These are phyloP conservation scores for Wickerhamomyces sydowiorum DNA, from an alignment of 805 yeast species.

Conservation along the genomic window DNA sequence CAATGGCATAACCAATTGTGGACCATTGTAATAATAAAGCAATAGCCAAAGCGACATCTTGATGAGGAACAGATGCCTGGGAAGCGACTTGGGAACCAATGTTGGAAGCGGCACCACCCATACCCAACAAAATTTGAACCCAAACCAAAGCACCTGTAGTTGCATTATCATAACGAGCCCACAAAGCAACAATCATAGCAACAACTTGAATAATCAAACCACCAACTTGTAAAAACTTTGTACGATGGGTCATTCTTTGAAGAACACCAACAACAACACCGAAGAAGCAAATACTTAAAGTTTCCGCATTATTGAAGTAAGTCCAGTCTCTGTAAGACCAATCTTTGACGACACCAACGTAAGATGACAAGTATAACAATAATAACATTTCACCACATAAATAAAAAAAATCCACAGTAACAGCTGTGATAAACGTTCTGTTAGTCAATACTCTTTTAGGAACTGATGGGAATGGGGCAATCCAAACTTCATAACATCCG, in stretches of 20 bases:
- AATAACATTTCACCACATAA: slow-evolving; percentile 25
- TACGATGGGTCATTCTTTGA: slow-evolving; percentile 29
- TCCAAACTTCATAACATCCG: slow-evolving; percentile 29
- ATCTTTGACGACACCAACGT: slow-evolving; percentile 26
- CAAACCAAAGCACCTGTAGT: slow-evolving; percentile 22
- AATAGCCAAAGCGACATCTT: slow-evolving; percentile 34
- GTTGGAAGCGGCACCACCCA: slow-evolving; percentile 34
- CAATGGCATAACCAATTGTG: slow-evolving; percentile 33
- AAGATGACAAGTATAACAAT: slow-evolving; percentile 28
- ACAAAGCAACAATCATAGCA: slow-evolving; percentile 27
- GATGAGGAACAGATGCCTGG: slow-evolving; percentile 36
- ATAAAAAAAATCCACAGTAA: slow-evolving; percentile 28
- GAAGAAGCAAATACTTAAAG: slow-evolving; percentile 32
- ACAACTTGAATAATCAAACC: slow-evolving; percentile 29
- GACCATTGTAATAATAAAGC: slow-evolving; percentile 29
- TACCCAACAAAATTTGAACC: slow-evolving; percentile 30
- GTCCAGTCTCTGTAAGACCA: slow-evolving; percentile 29
- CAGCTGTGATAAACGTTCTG: slow-evolving; percentile 31
- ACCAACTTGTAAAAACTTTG: slow-evolving; percentile 28
- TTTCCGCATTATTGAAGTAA: slow-evolving; percentile 31
- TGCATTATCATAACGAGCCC: slow-evolving; percentile 20
- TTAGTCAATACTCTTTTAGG: slow-evolving; percentile 31
- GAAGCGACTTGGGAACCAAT: slow-evolving; percentile 31
- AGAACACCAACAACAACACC: slow-evolving; percentile 31
- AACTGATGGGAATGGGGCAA: slow-evolving; percentile 31